Conservation (phyloP, 169 alveolate genomes). For the Cryptosporidium andersoni region DNA sequence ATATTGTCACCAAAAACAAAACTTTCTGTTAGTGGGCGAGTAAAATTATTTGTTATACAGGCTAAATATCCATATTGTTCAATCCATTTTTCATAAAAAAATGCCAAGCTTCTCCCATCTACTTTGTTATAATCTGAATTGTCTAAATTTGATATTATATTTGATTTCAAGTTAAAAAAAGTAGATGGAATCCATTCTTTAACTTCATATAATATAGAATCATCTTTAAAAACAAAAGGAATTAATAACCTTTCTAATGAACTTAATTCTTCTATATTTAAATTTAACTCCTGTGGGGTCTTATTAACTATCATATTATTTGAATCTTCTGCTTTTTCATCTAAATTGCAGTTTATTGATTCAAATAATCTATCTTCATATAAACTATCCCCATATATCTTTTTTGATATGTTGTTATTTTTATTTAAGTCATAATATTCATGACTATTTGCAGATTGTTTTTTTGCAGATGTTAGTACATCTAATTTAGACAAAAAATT, state of each 20-base stretch:
- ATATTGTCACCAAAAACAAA: conserved; percentile 26
- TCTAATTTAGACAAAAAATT: too few species aligned
- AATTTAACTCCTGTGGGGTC: background rate
- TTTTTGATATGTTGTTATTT: too few species aligned
- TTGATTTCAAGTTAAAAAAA: conserved; percentile 18
- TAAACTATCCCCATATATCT: background rate
- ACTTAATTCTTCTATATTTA: background rate
- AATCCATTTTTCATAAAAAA: conserved; percentile 64
- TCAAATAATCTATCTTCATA: conserved; percentile 6
- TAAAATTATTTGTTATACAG: conserved; percentile 19
- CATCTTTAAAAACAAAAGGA: conserved; percentile 8
- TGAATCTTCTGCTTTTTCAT: background rate
- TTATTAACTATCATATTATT: background rate
- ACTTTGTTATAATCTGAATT: background rate
- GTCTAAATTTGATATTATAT: conserved; percentile 8
- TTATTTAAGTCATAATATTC: too few species aligned
- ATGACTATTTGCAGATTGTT: too few species aligned
- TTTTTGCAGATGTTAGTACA: too few species aligned
- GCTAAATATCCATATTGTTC: conserved; percentile 28
- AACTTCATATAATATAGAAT: background rate
- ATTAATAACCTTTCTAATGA: conserved; percentile 10
- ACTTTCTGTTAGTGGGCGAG: conserved; percentile 10
- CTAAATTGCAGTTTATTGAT: background rate
- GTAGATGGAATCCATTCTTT: conserved; percentile 64
- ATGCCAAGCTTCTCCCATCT: conserved; percentile 28